phyloP scores from a whole-genome alignment of 75 land plant genomes.

The Pinus albicaulis region DNA sequence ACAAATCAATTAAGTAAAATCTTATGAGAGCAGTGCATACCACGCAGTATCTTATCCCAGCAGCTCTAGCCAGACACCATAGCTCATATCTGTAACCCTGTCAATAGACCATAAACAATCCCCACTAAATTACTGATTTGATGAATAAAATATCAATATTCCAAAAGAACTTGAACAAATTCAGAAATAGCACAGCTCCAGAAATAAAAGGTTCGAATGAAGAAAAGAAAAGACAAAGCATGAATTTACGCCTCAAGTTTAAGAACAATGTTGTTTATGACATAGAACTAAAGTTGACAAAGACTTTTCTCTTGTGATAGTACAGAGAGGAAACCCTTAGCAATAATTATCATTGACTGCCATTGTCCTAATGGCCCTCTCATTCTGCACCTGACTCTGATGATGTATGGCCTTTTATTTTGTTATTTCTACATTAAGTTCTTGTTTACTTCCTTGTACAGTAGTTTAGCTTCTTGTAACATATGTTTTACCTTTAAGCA shows the following conservation, averaged over 20 bases:
- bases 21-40: constrained; percentile 23
- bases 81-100: constrained; percentile 97
- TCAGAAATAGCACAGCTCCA: neutral
- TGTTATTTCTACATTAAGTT: too few relatives aligned
- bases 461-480: too few relatives aligned
- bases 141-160: too few relatives aligned
- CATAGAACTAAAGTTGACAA: neutral
- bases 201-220: neutral
- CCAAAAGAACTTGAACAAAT: neutral
- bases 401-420: too few relatives aligned
- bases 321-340: neutral
- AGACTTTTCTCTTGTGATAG: neutral
- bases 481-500: too few relatives aligned
- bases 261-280: neutral
- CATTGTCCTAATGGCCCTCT: neutral
- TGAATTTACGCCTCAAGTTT: neutral
- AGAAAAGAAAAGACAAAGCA: neutral
- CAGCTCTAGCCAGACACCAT: constrained; percentile 96
- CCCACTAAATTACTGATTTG: too few relatives aligned
- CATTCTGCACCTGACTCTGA: too few relatives aligned
- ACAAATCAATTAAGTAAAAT: too few relatives aligned
- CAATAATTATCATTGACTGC: neutral
- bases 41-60: constrained; percentile 93
- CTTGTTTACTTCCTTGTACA: too few relatives aligned
- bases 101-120: neutral